Conservation (phyloP, 2,329 filamentous ascomycete genomes). For the Colletotrichum tropicale region DNA sequence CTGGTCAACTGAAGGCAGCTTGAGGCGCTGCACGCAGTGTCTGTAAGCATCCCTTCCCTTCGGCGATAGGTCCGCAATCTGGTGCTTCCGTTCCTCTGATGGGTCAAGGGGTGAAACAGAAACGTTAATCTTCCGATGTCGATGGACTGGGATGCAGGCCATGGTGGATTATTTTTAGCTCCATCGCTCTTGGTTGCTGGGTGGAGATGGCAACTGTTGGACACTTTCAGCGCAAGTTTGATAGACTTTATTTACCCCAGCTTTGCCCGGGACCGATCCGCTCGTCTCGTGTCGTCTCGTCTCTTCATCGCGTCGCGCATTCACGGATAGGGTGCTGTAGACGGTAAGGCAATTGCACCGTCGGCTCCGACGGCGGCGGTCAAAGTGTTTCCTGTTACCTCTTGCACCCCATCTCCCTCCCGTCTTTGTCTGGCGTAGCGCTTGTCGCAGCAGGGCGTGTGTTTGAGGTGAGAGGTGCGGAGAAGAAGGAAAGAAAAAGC, state of each 20-base stretch:
- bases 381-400: background rate
- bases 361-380: conserved; percentile 12
- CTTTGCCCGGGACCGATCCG: conserved; percentile 17
- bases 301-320: background rate
- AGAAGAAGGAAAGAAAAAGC: background rate
- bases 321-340: background rate
- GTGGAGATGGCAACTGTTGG: background rate
- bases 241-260: conserved; percentile 15
- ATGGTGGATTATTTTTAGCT: conserved; percentile 21
- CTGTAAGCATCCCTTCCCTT: background rate
- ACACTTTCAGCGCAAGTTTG: background rate
- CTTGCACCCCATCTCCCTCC: background rate
- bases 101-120: conserved; percentile 19
- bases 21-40: background rate
- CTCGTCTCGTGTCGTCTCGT: conserved; percentile 13
- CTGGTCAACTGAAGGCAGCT: background rate
- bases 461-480: background rate
- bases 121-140: conserved; percentile 22
- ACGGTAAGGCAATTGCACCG: background rate
- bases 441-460: conserved; percentile 16
- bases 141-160: conserved; percentile 18
- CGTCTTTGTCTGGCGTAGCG: conserved; percentile 1
- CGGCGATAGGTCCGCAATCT: background rate
- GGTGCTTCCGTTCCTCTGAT: conserved; percentile 12
- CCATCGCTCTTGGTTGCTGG: background rate